Conservation (phyloP, 2,329 filamentous ascomycete genomes). For the Fusarium aywerte region DNA sequence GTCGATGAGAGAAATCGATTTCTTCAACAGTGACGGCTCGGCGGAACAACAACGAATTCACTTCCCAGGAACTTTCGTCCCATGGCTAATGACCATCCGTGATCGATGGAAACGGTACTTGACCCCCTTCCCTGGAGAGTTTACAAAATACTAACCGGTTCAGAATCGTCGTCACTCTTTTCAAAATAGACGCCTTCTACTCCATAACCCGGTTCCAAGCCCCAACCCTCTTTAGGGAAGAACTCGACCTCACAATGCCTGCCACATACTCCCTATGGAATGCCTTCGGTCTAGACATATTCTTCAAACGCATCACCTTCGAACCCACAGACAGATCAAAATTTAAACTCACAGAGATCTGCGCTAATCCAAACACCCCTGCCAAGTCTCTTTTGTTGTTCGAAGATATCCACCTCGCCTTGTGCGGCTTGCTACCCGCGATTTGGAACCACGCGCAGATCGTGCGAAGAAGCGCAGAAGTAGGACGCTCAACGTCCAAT, state of each 20-base stretch:
- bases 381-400: constrained; percentile 46
- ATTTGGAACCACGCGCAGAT: constrained; percentile 49
- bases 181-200: constrained; percentile 55
- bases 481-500: constrained; percentile 9
- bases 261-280: constrained; percentile 53
- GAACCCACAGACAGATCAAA: constrained; percentile 50
- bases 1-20: constrained; percentile 50
- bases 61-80: constrained; percentile 53
- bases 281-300: constrained; percentile 51
- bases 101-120: constrained; percentile 53
- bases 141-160: not conserved
- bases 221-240: constrained; percentile 49
- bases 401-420: constrained; percentile 51
- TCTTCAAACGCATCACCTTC: constrained; percentile 48
- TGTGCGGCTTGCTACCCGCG: constrained; percentile 47
- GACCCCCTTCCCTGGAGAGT: fast-evolving
- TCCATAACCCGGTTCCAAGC: constrained; percentile 49
- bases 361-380: constrained; percentile 43
- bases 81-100: constrained; percentile 47
- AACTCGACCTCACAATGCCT: constrained; percentile 52
- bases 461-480: constrained; percentile 36
- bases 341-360: constrained; percentile 48
- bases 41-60: constrained; percentile 51
- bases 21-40: constrained; percentile 51
- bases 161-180: constrained; percentile 51